Percentiles rank a stretch among this genome's conserved stretches.
These are phyloP conservation scores for Zygnema circumcarinatum DNA, from an alignment of 139 green algal genomes.

Conservation along the genomic window DNA sequence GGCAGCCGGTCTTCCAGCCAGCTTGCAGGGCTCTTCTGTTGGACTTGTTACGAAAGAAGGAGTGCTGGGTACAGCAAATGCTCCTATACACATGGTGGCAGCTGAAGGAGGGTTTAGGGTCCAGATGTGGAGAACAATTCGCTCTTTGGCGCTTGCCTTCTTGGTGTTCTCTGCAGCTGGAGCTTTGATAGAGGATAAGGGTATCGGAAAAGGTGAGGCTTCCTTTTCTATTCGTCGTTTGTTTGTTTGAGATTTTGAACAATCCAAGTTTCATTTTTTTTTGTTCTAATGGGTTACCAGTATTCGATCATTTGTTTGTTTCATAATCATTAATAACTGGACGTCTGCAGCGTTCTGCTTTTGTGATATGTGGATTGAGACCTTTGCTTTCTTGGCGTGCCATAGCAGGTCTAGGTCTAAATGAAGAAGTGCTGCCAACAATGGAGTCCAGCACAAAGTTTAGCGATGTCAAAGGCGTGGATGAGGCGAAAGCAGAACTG, in stretches of 20 bases:
- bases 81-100: slow-evolving; percentile 59
- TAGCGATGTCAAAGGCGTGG: slow-evolving; percentile 83
- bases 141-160: slow-evolving; percentile 85
- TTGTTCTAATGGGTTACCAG: too few relatives aligned
- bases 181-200: slow-evolving; percentile 90
- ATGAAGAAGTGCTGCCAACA: slow-evolving; percentile 55
- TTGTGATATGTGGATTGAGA: slow-evolving; percentile 14
- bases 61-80: slow-evolving; percentile 52
- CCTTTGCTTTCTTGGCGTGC: neutral
- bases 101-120: slow-evolving; percentile 74
- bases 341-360: neutral
- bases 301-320: too few relatives aligned
- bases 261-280: too few relatives aligned
- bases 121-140: slow-evolving; percentile 87
- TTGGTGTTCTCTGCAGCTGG: slow-evolving; percentile 87
- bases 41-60: slow-evolving; percentile 28
- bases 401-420: slow-evolving; percentile 49
- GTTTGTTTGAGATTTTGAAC: neutral
- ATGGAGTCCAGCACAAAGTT: slow-evolving; percentile 66
- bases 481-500: slow-evolving; percentile 94
- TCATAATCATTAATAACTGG: too few relatives aligned
- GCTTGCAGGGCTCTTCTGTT: too few relatives aligned
- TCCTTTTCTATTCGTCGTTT: neutral
- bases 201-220: slow-evolving; percentile 61
- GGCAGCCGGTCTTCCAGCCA: too few relatives aligned